These are phyloP conservation scores for Trypanosoma brucei DNA, from an alignment of 208 protist species.

Conservation along the genomic window DNA sequence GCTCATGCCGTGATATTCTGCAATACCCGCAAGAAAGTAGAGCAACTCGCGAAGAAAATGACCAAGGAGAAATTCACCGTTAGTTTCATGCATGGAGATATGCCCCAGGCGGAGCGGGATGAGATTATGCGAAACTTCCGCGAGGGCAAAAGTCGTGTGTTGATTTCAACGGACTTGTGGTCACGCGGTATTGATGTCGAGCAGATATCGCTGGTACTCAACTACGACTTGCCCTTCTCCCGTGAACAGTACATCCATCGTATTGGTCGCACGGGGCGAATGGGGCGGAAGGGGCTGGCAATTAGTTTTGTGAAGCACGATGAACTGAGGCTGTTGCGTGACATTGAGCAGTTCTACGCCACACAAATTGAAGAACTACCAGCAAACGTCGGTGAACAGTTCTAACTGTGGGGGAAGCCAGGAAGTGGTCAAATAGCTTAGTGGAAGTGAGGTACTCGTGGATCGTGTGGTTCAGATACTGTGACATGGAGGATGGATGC, in stretches of 20 bases:
- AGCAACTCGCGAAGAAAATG: constrained; percentile 98
- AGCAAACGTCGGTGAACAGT: constrained; percentile 61
- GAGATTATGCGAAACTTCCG: constrained; percentile 98
- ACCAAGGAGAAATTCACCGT: constrained; percentile 94
- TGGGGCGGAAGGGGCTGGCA: constrained; percentile 97
- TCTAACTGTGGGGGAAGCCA: constrained; percentile 25
- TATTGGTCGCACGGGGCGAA: constrained; percentile 96
- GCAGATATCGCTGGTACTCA: constrained; percentile 97
- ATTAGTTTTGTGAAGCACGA: constrained; percentile 98
- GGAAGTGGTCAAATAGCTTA: background rate
- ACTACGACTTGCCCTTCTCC: constrained; percentile 96
- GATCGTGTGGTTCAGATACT: too few relatives aligned
- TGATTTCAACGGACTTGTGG: constrained; percentile 99
- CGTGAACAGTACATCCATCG: constrained; percentile 93
- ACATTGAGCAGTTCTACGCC: constrained; percentile 97
- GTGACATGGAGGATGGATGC: too few relatives aligned
- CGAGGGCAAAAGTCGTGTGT: constrained; percentile 93
- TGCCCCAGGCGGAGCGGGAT: constrained; percentile 97
- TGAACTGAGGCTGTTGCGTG: constrained; percentile 85
- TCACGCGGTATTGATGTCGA: constrained; percentile 96
- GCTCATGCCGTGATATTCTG: constrained; percentile 99
- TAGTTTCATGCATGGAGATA: constrained; percentile 95
- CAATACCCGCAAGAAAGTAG: constrained; percentile 98
- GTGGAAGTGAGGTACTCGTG: background rate
- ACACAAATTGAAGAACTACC: constrained; percentile 97